Conservation (phyloP, 2,329 filamentous ascomycete species). For the Monilinia fructigena region DNA sequence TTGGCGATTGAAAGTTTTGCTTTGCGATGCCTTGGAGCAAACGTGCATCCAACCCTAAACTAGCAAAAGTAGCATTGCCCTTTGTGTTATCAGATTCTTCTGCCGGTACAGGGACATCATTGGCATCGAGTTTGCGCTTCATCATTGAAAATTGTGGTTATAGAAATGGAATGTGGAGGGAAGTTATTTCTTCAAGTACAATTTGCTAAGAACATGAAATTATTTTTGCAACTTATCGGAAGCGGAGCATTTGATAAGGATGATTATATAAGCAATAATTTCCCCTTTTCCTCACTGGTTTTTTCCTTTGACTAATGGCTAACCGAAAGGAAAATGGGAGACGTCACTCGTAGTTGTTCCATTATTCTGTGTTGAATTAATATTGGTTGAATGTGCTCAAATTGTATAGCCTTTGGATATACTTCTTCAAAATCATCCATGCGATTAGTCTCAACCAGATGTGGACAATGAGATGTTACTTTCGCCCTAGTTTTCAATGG, state of each 20-base stretch:
- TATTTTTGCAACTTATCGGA: conserved; percentile 25
- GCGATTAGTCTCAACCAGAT: neutral
- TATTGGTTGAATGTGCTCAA: neutral
- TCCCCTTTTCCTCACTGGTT: neutral
- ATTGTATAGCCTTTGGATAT: neutral
- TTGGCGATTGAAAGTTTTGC: conserved; percentile 81
- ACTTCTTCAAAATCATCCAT: neutral
- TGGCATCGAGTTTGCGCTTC: conserved; percentile 62
- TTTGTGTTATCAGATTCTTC: conserved; percentile 37
- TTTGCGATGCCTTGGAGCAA: conserved; percentile 82
- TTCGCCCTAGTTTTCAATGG: no score
- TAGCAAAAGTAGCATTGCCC: conserved; percentile 59
- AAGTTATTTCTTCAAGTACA: conserved; percentile 17
- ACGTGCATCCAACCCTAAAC: conserved; percentile 78
- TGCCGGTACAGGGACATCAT: conserved; percentile 48
- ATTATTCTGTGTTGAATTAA: neutral
- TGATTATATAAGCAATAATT: neutral
- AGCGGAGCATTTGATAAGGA: conserved; percentile 19
- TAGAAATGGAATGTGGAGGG: conserved; percentile 1
- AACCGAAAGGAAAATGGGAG: neutral
- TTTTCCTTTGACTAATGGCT: no score
- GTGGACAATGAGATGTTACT: no score
- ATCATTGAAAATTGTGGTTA: conserved; percentile 41
- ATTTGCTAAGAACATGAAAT: conserved; percentile 13
- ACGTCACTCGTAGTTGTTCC: neutral